These are phyloP conservation scores for Colletotrichum endophyticum DNA, from an alignment of 2,329 filamentous ascomycete species.

Conservation along the genomic window DNA sequence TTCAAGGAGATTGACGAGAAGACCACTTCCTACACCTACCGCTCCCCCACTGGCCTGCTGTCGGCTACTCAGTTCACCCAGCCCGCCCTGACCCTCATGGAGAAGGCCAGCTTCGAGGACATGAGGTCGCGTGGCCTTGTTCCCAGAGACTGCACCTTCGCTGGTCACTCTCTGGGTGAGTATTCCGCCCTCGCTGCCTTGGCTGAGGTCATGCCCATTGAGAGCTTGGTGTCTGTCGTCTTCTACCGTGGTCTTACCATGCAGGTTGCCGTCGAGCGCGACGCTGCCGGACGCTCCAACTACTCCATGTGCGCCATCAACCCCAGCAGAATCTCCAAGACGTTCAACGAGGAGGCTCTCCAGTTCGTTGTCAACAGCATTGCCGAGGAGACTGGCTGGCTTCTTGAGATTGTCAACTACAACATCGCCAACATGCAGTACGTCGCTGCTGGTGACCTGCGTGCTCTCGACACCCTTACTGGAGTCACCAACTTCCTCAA, in stretches of 20 bases:
- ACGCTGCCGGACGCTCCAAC: conserved; percentile 90
- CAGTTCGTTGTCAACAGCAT: conserved; percentile 98
- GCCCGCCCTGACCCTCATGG: conserved; percentile 96
- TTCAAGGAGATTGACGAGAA: conserved; percentile 97
- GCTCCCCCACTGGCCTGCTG: conserved; percentile 90
- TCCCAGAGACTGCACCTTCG: conserved; percentile 94
- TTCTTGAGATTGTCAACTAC: conserved; percentile 99
- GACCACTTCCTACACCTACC: conserved; percentile 96
- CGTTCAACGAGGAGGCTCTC: conserved; percentile 96
- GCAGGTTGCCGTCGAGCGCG: conserved; percentile 98
- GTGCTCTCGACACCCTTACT: conserved; percentile 73
- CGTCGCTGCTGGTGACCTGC: conserved; percentile 73
- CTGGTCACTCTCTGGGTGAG: conserved; percentile 96
- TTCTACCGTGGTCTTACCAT: conserved; percentile 99
- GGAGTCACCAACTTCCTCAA: conserved; percentile 96
- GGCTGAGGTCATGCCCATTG: conserved; percentile 99
- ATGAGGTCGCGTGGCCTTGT: conserved; percentile 98
- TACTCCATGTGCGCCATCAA: conserved; percentile 99
- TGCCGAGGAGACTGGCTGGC: conserved; percentile 90
- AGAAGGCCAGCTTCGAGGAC: conserved; percentile 99
- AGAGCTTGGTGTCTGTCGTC: conserved; percentile 95
- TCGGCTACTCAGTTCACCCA: conserved; percentile 99
- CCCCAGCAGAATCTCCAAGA: conserved; percentile 96
- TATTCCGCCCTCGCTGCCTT: conserved; percentile 96
- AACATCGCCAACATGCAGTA: conserved; percentile 80